Base-by-base conservation (phyloP, 257 asterid species). In the Euphrasia confusa region DNA sequence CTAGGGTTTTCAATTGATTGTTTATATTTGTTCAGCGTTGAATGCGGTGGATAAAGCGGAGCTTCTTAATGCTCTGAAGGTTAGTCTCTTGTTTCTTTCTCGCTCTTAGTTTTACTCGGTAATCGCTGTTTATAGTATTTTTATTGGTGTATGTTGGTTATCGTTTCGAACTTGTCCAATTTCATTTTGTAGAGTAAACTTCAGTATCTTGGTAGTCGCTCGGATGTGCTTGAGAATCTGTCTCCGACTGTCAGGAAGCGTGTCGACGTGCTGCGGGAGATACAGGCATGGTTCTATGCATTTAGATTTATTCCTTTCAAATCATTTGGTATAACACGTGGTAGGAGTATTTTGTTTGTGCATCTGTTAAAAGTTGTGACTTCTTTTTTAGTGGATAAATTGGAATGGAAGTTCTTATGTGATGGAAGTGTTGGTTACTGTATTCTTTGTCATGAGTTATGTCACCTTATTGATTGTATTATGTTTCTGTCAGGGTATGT, bases 61-160 rank as follows among this genome's bases (percentile, higher is more conserved):
- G 80, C 81, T 89, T 50, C 93, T 86, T 50, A 82, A 77, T 75
- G 93, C 83, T 35, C 85, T 89, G 21, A 86, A 89, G 80, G 96
- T 85, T 35, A 35, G 84, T 67, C 63, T 50, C 4, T 6, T 18
- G 10, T 50, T 27, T 58, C 57, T 49, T 4, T 21, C 45, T 2
- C 40, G 40, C 40, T 12, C n/a, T n/a, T n/a, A 10, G 52, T 6
- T 21, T 11, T 28, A 40, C 30, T 53, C 58, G 3, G 58, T 9
- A 9, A 17, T 45, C 3, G 6, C 33, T 37, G 15, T 26, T n/a
- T 1, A 49, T 14, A 12, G n/a, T 50, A 6, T 45, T 56, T 58
- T 21, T 40, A 11, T 13, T 0, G 4, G 28, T 35, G 5, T 47
- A 14, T 54, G 40, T 63, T 54, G 26, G 47, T 40, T 10, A 1